phyloP scores from a whole-genome alignment of 1,284 basidiomycete genomes.

The Phenoliferia sp. region DNA sequence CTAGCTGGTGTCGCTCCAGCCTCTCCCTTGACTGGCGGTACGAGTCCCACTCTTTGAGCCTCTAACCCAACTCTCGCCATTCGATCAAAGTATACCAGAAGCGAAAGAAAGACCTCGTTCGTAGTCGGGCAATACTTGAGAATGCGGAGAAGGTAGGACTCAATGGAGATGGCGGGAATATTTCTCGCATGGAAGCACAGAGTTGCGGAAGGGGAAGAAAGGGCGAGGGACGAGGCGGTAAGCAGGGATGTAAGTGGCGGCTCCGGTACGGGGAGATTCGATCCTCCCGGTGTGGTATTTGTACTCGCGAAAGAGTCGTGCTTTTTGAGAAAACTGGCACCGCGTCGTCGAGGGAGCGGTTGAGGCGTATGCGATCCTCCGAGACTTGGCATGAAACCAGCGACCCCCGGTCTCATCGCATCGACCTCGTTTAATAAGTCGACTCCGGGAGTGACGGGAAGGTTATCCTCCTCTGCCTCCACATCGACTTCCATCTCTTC shows the following conservation, averaged over 20 bases:
- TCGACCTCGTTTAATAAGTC: slow-evolving; percentile 27
- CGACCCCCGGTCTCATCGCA: slow-evolving; percentile 15
- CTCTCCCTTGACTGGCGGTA: background rate
- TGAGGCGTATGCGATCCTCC: slow-evolving; percentile 28
- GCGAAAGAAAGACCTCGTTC: slow-evolving; percentile 91
- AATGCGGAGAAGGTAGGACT: slow-evolving; percentile 89
- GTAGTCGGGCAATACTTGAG: slow-evolving; percentile 98
- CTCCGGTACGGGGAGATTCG: background rate
- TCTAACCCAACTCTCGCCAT: slow-evolving; percentile 48
- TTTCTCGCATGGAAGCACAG: slow-evolving; percentile 94
- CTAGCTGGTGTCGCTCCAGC: slow-evolving; percentile 20
- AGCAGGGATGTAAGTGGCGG: slow-evolving; percentile 45
- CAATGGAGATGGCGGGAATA: slow-evolving; percentile 88
- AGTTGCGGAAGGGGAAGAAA: slow-evolving; percentile 72
- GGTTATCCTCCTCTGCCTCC: slow-evolving; percentile 12
- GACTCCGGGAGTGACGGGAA: slow-evolving; percentile 30
- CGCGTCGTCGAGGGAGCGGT: slow-evolving; percentile 20
- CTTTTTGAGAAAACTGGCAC: slow-evolving; percentile 23
- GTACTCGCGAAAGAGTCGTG: background rate
- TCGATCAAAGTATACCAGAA: slow-evolving; percentile 95
- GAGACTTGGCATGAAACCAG: slow-evolving; percentile 31
- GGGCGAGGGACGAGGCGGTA: slow-evolving; percentile 70
- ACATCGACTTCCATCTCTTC: background rate
- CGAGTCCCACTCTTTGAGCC: slow-evolving; percentile 23
- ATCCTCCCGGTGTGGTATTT: background rate